phyloP scores from a whole-genome alignment of 257 asterid genomes.

The Nicotiana undulata region DNA sequence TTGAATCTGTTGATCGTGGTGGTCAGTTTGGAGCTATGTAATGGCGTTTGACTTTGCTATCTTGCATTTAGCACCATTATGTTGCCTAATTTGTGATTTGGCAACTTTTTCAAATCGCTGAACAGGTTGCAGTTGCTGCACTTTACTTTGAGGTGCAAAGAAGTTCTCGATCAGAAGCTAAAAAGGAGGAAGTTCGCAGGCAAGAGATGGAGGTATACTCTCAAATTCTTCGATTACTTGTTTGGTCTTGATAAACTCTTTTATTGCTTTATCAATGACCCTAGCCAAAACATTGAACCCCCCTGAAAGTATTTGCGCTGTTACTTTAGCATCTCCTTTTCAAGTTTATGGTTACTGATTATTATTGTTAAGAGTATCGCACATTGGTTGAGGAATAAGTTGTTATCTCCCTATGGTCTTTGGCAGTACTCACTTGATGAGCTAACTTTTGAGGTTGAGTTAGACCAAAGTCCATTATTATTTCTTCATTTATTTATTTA shows the following conservation, averaged over 20 bases:
- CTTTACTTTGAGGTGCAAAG: constrained; percentile 84
- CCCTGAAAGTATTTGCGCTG: background rate
- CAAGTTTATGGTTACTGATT: background rate
- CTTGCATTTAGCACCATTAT: background rate
- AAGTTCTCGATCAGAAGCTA: constrained; percentile 88
- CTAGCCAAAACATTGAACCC: background rate
- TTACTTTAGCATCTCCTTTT: background rate
- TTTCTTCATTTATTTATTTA: too few species aligned
- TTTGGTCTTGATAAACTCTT: background rate
- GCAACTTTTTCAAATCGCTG: background rate
- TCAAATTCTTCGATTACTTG: background rate
- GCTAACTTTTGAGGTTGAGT: background rate
- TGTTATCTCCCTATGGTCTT: too few species aligned
- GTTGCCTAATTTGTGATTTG: background rate
- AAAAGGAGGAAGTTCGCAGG: constrained; percentile 72
- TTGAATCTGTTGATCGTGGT: background rate
- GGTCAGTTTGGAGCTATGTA: background rate
- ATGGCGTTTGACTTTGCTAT: background rate
- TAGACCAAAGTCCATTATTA: background rate
- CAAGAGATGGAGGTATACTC: constrained; percentile 63
- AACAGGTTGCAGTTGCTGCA: constrained; percentile 85
- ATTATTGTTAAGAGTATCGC: background rate
- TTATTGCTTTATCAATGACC: background rate
- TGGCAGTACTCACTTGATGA: too few species aligned
- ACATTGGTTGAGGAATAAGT: too few species aligned